A percentile compares a stretch with the other conserved stretches of the same genome.
Conservation (phyloP, 495 filamentous ascomycete genomes). For the Aspergillus asperescens region DNA sequence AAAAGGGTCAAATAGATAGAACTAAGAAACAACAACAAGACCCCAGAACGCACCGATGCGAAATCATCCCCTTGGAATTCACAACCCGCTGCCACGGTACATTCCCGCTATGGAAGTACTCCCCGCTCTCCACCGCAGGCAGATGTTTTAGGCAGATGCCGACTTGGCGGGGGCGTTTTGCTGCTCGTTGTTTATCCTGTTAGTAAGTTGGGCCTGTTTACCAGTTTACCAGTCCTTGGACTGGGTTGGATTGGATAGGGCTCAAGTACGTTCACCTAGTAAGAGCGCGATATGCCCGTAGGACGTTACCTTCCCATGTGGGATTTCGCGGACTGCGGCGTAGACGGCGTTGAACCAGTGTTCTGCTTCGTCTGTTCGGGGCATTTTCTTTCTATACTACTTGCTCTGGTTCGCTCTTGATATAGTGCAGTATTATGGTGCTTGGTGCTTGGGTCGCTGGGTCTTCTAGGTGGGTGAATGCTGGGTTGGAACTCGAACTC, state of each 20-base stretch:
- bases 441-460: too few relatives aligned
- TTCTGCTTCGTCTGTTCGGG: constrained; percentile 76
- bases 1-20: too few relatives aligned
- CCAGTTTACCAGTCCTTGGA: not conserved
- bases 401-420: too few relatives aligned
- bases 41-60: constrained; percentile 67
- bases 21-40: not conserved
- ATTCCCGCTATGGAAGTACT: constrained; percentile 62
- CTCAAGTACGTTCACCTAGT: constrained; percentile 67
- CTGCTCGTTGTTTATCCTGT: too few relatives aligned
- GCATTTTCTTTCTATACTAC: constrained; percentile 41
- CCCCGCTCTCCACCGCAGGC: constrained; percentile 39
- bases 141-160: constrained; percentile 85
- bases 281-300: constrained; percentile 85
- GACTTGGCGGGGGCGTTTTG: constrained; percentile 72
- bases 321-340: constrained; percentile 76
- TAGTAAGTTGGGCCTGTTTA: too few relatives aligned
- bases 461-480: too few relatives aligned
- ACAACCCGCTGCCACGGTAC: constrained; percentile 96
- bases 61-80: constrained; percentile 78
- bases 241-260: not conserved
- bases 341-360: constrained; percentile 84
- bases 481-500: too few relatives aligned
- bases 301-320: constrained; percentile 72
- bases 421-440: too few relatives aligned